These are phyloP conservation scores for Meira miltonrushii DNA, from an alignment of 1,284 basidiomycete genomes.

Conservation along the genomic window DNA sequence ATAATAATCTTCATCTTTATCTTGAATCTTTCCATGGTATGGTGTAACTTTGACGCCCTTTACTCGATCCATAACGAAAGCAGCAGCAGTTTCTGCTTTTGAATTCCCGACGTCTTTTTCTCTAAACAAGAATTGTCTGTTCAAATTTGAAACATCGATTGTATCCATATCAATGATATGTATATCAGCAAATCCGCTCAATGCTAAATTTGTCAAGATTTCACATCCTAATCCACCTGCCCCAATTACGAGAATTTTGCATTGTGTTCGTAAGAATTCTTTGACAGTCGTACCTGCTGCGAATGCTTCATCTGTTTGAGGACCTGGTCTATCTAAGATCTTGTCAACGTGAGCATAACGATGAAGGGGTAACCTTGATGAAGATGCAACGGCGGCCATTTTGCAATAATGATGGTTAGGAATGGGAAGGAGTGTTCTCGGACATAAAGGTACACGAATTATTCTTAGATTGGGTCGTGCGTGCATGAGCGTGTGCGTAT, in stretches of 20 bases:
- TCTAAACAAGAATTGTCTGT: slow-evolving; percentile 96
- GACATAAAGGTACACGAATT: too few relatives aligned
- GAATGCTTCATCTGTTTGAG: slow-evolving; percentile 35
- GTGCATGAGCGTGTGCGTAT: too few relatives aligned
- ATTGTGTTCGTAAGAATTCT: slow-evolving; percentile 72
- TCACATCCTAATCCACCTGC: slow-evolving; percentile 51
- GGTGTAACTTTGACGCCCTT: slow-evolving; percentile 90
- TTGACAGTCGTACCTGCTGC: slow-evolving; percentile 61
- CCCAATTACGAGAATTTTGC: slow-evolving; percentile 90
- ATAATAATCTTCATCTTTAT: slow-evolving; percentile 93
- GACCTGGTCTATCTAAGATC: slow-evolving; percentile 69
- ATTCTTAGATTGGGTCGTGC: too few relatives aligned
- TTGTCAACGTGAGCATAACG: slow-evolving; percentile 55
- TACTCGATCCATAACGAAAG: slow-evolving; percentile 77
- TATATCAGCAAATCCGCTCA: slow-evolving; percentile 89
- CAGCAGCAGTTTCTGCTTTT: slow-evolving; percentile 88
- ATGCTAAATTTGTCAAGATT: slow-evolving; percentile 46
- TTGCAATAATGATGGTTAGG: too few relatives aligned
- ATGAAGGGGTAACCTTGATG: too few relatives aligned
- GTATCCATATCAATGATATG: slow-evolving; percentile 99
- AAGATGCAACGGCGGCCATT: too few relatives aligned
- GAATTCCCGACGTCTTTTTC: slow-evolving; percentile 85
- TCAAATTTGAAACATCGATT: slow-evolving; percentile 97
- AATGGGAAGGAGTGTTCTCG: too few relatives aligned
- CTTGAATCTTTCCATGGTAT: slow-evolving; percentile 95